These are phyloP conservation scores for Pichia eremophila DNA, from an alignment of 805 yeast genomes.

Conservation along the genomic window DNA sequence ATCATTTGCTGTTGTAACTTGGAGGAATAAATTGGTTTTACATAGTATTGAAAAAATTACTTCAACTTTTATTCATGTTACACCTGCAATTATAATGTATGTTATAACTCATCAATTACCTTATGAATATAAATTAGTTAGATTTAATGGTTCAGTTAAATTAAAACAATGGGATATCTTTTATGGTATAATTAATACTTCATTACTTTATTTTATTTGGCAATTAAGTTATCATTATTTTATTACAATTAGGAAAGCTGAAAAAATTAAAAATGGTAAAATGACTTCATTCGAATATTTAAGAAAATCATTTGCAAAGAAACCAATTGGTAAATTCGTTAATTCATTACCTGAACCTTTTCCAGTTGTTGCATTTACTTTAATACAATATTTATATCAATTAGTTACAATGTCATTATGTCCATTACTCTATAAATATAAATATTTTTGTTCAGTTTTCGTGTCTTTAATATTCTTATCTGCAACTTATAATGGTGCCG, in stretches of 20 bases:
- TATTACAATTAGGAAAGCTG: slow-evolving; percentile 71
- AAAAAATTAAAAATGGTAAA: slow-evolving; percentile 75
- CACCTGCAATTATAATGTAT: slow-evolving; percentile 84
- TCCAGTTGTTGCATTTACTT: slow-evolving; percentile 80
- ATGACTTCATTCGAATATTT: slow-evolving; percentile 83
- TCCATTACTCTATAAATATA: slow-evolving; percentile 76
- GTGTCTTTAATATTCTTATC: slow-evolving; percentile 62
- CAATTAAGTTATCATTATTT: slow-evolving; percentile 85
- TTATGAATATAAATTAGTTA: slow-evolving; percentile 34
- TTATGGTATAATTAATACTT: slow-evolving; percentile 67
- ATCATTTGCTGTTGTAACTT: slow-evolving; percentile 87
- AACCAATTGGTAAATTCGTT: slow-evolving; percentile 64
- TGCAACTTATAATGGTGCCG: slow-evolving; percentile 91
- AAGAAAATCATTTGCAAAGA: slow-evolving; percentile 58
- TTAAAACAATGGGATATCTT: slow-evolving; percentile 64
- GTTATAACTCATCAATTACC: slow-evolving; percentile 74
- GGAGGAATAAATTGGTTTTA: slow-evolving; percentile 89
- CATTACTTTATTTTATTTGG: slow-evolving; percentile 80
- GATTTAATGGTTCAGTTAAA: slow-evolving; percentile 77
- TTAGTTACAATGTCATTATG: slow-evolving; percentile 78
- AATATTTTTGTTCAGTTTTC: slow-evolving; percentile 57
- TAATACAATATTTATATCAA: slow-evolving; percentile 83
- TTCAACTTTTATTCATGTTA: slow-evolving; percentile 78
- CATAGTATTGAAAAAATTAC: slow-evolving; percentile 92
- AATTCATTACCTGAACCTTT: slow-evolving; percentile 74